Base-by-base conservation (phyloP, 352 stramenopile genomes). In the Phytophthora pini region DNA sequence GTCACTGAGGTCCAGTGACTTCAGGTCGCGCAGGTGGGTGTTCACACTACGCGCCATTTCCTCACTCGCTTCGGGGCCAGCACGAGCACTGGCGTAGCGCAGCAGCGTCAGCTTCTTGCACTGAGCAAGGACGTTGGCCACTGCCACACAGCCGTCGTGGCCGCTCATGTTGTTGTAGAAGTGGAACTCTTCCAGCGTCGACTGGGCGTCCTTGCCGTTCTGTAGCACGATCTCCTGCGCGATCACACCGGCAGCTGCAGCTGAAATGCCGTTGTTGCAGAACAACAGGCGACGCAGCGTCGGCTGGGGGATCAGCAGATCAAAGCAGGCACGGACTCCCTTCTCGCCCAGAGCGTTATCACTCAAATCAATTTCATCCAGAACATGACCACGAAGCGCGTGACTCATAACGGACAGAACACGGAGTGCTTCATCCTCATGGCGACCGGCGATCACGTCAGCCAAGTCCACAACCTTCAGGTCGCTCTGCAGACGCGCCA, bases 91-190 rank as follows among this genome's bases (percentile, higher is more conserved):
- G 8, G 95, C 98, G 75, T 98, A 98, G 20, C 95, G 79, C 68
- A 99, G 65, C 68, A 98, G 93, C 36, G 79, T 80, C 15, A 99
- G 76, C 31, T 69, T 60, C 1, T 89, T 89, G 6, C 83, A 97
- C 22, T 89, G 69, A 40, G 88, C 82, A 45, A 98, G 69, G 56
- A 98, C 80, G 61, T 87, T 81, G 29, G 87, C 89, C 26, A 98
- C 72, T 43, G 93, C 93, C 29, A 87, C 84, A 40, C 90, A 93
- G 17, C 95, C 95, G n/a, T 84, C 90, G 48, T 98, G 88, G 22
- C 94, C 96, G 68, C 91, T 98, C 95, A 98, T 98, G 73, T 98
- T 99, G 76, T 98, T 98, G 84, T 97, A 98, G 57, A 98, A 98
- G 74, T 99, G 94, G 68, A 99, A 93, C 27, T 76, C 94, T 58